Evolutionary conservation across 2,329 filamentous ascomycete genomes (phyloP).

Genomic region (Fusarium nygamai): DNA sequence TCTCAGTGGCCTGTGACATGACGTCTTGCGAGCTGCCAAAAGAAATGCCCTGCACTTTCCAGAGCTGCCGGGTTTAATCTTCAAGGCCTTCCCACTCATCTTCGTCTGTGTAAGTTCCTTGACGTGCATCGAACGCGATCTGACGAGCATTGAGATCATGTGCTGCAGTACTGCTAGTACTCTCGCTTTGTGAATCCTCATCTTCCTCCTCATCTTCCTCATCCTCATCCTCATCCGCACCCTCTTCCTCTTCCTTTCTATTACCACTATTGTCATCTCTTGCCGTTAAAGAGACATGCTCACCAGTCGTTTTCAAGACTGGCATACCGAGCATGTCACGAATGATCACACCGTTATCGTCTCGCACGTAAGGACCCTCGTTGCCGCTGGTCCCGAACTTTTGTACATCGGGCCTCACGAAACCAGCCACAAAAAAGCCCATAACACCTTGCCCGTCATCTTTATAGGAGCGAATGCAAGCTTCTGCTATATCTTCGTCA

Average conservation of each 20-base stretch:
- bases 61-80: slow-evolving; percentile 29
- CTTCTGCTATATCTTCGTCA: slow-evolving; percentile 69
- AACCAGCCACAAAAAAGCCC: slow-evolving; percentile 95
- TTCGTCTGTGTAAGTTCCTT: slow-evolving; percentile 31
- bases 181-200: slow-evolving; percentile 10
- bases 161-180: slow-evolving; percentile 2
- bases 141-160: slow-evolving; percentile 11
- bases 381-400: slow-evolving; percentile 29
- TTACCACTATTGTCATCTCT: slow-evolving; percentile 35
- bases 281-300: slow-evolving; percentile 41
- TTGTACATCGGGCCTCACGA: slow-evolving; percentile 60
- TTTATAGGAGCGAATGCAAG: slow-evolving; percentile 84
- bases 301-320: slow-evolving; percentile 50
- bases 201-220: slow-evolving; percentile 14
- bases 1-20: background rate
- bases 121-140: slow-evolving; percentile 11
- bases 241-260: slow-evolving; percentile 21
- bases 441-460: slow-evolving; percentile 86
- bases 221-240: background rate
- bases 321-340: slow-evolving; percentile 53
- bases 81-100: slow-evolving; percentile 43
- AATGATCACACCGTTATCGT: slow-evolving; percentile 63
- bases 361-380: slow-evolving; percentile 64
- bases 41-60: background rate
- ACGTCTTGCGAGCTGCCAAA: background rate